These are phyloP conservation scores for Trichoderma hamatum DNA, from an alignment of 2,329 filamentous ascomycete species.

Conservation along the genomic window DNA sequence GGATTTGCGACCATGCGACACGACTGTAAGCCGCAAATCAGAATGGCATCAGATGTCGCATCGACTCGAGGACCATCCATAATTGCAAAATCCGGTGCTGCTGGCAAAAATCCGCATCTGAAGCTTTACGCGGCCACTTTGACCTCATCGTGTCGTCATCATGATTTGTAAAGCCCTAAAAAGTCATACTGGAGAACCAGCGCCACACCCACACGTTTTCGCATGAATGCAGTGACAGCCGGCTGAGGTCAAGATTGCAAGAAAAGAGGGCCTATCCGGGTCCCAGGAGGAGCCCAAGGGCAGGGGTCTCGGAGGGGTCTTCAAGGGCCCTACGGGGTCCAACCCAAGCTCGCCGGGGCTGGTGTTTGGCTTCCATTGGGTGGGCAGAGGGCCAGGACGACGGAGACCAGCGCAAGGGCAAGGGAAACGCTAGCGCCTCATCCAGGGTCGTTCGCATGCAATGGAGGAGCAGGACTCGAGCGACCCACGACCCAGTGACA, in stretches of 20 bases:
- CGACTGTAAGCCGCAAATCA: background rate
- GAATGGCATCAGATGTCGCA: background rate
- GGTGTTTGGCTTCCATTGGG: background rate
- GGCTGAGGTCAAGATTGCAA: slow-evolving; percentile 15
- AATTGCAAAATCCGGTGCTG: slow-evolving; percentile 14
- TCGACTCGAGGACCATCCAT: background rate
- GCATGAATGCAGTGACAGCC: slow-evolving; percentile 17
- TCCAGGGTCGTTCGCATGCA: slow-evolving; percentile 36
- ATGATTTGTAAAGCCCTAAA: slow-evolving; percentile 6
- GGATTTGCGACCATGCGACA: background rate
- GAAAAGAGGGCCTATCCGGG: slow-evolving; percentile 4
- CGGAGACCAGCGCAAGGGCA: slow-evolving; percentile 15
- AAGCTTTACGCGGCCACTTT: slow-evolving; percentile 1
- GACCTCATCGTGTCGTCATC: slow-evolving; percentile 25
- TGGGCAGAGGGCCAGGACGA: background rate
- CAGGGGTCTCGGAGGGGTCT: background rate
- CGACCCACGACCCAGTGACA: background rate
- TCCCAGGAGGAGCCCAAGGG: background rate
- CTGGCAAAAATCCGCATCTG: slow-evolving; percentile 16
- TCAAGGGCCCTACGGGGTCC: slow-evolving; percentile 1
- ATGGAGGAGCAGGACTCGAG: slow-evolving; percentile 29
- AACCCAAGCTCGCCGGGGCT: background rate
- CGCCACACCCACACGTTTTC: slow-evolving; percentile 5
- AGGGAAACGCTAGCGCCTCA: slow-evolving; percentile 32
- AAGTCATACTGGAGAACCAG: background rate